Percentiles rank a stretch among this genome's conserved stretches.
Conservation (phyloP, 192 early-diverging fungal species). For the Linnemannia zychae region DNA sequence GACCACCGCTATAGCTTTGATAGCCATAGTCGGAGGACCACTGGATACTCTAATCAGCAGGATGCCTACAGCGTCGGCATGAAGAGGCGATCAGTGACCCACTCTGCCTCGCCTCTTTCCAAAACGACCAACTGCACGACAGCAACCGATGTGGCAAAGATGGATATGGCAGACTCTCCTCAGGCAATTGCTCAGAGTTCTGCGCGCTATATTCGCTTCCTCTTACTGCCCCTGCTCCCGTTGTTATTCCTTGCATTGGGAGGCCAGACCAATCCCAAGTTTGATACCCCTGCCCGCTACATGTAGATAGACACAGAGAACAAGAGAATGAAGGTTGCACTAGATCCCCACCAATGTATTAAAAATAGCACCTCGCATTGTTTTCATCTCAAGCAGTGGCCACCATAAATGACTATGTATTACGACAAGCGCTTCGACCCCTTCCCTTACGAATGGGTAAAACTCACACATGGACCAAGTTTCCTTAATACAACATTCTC, state of each 20-base stretch:
- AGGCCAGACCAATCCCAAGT: constrained; percentile 37
- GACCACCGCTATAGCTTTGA: not conserved
- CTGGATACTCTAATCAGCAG: not conserved
- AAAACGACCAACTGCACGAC: not conserved
- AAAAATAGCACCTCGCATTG: not conserved
- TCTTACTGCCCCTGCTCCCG: constrained; percentile 35
- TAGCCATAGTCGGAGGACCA: not conserved
- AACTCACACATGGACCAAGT: no score
- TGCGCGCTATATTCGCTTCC: constrained; percentile 38
- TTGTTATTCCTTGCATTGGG: constrained; percentile 39
- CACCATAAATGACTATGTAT: not conserved
- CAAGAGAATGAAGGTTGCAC: constrained; percentile 2
- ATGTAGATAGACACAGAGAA: not conserved
- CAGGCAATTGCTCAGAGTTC: constrained; percentile 29
- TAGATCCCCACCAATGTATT: not conserved
- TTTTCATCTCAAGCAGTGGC: not conserved
- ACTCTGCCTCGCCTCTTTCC: not conserved
- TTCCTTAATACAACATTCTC: no score
- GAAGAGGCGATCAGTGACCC: constrained; percentile 3
- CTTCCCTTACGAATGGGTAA: no score
- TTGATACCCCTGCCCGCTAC: constrained; percentile 42
- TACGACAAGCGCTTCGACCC: not conserved
- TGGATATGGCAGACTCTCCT: constrained; percentile 14
- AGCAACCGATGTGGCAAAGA: constrained; percentile 1
- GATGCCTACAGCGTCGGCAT: not conserved